Percentiles rank a stretch among this genome's conserved stretches.
phyloP scores from a whole-genome alignment of 164 flowering plant species.

The Annona squamosa region DNA sequence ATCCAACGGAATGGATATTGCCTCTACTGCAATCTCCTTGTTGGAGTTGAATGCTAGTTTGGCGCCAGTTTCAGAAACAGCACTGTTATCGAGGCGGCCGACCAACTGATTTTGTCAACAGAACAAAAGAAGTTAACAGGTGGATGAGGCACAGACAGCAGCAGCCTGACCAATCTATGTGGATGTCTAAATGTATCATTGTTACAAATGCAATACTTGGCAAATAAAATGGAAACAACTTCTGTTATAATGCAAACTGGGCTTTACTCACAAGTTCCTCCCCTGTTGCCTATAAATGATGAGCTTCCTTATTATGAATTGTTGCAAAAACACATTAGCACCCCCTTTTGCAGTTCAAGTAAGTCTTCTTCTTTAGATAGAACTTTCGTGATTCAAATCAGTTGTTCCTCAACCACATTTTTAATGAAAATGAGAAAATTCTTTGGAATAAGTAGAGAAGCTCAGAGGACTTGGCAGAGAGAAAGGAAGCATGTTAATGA shows the following conservation, averaged over 20 bases:
- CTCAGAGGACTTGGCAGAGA: background rate
- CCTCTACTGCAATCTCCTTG: constrained; percentile 79
- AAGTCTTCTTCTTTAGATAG: background rate
- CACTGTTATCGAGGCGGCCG: constrained; percentile 95
- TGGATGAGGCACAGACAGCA: background rate
- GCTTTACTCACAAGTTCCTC: too few species aligned
- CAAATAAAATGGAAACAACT: too few species aligned
- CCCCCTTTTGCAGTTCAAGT: too few species aligned
- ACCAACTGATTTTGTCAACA: constrained; percentile 50
- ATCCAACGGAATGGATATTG: constrained; percentile 74
- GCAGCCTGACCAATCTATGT: background rate
- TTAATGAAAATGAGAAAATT: background rate
- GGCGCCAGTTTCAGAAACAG: constrained; percentile 88
- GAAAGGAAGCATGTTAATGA: background rate
- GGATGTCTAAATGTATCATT: too few species aligned
- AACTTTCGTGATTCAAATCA: background rate
- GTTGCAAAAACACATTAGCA: too few species aligned
- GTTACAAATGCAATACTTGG: too few species aligned
- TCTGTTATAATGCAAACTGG: too few species aligned
- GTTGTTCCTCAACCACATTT: background rate
- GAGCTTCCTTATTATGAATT: too few species aligned
- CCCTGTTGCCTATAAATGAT: too few species aligned
- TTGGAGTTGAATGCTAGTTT: constrained; percentile 91
- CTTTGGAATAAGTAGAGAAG: background rate
- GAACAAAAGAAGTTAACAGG: background rate